These are phyloP conservation scores for Phytophthora hibernalis DNA, from an alignment of 352 stramenopile species.

Conservation along the genomic window DNA sequence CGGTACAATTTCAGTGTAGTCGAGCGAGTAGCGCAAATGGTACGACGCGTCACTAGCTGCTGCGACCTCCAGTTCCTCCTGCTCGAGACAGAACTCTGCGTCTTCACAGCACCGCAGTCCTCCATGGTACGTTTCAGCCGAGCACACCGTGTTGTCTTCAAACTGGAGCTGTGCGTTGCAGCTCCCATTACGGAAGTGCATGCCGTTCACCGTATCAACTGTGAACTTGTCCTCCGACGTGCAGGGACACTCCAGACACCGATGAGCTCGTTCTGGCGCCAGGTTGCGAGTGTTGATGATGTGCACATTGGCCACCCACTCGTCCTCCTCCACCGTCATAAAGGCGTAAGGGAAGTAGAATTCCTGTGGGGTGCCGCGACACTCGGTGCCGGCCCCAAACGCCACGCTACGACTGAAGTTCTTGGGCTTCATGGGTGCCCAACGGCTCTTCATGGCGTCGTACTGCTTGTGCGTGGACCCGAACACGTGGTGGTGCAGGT, in stretches of 20 bases:
- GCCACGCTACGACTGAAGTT: constrained; percentile 77
- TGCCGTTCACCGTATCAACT: constrained; percentile 59
- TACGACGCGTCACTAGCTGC: constrained; percentile 45
- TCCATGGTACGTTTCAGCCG: constrained; percentile 64
- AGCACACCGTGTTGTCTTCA: constrained; percentile 81
- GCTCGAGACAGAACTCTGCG: constrained; percentile 72
- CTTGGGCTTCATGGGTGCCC: constrained; percentile 79
- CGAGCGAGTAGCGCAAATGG: constrained; percentile 81
- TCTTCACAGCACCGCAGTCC: constrained; percentile 83
- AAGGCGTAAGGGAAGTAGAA: constrained; percentile 86
- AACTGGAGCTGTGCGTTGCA: constrained; percentile 74
- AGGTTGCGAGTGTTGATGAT: constrained; percentile 85
- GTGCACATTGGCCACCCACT: constrained; percentile 85
- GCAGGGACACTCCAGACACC: constrained; percentile 82
- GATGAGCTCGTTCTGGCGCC: constrained; percentile 47
- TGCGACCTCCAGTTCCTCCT: constrained; percentile 44
- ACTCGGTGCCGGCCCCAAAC: constrained; percentile 83
- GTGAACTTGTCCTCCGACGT: constrained; percentile 71
- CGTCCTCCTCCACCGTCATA: constrained; percentile 79
- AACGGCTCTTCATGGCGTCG: constrained; percentile 50
- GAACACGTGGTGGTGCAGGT: constrained; percentile 87
- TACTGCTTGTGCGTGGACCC: constrained; percentile 76
- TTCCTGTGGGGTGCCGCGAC: constrained; percentile 77
- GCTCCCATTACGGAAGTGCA: constrained; percentile 38
- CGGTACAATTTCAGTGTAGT: constrained; percentile 65